phyloP scores from a whole-genome alignment of 2,329 filamentous ascomycete species.

The Chaetomium olivaceum region DNA sequence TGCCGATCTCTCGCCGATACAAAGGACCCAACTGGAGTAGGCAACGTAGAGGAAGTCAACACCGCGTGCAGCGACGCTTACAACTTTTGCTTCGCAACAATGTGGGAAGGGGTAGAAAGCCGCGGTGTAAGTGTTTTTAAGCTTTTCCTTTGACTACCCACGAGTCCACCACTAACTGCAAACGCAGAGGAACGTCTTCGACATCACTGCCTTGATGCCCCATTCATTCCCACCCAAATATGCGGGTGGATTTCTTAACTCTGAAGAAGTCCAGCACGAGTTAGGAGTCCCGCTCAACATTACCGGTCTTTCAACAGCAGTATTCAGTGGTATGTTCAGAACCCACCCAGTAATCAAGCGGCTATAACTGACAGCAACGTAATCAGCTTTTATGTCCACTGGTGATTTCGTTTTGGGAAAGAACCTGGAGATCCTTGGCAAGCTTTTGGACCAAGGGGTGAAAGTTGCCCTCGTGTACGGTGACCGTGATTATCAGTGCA shows the following conservation, averaged over 20 bases:
- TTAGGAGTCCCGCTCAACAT: conserved; percentile 63
- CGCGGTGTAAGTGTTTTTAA: conserved; percentile 12
- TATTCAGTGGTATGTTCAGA: conserved; percentile 29
- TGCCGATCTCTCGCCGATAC: conserved; percentile 21
- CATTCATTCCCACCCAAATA: conserved; percentile 54
- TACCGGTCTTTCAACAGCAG: conserved; percentile 45
- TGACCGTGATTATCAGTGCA: conserved; percentile 57
- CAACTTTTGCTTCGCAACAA: conserved; percentile 24
- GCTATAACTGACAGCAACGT: neutral
- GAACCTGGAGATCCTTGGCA: conserved; percentile 46
- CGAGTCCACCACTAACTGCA: neutral
- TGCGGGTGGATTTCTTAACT: conserved; percentile 56
- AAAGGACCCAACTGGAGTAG: conserved; percentile 24
- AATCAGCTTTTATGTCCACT: conserved; percentile 41
- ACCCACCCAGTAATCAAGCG: neutral
- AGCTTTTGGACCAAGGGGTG: conserved; percentile 56
- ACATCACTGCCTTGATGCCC: conserved; percentile 50
- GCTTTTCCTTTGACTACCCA: neutral
- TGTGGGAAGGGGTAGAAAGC: conserved; percentile 15
- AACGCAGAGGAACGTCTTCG: conserved; percentile 50
- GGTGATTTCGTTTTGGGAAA: conserved; percentile 37
- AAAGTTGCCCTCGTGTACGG: conserved; percentile 58
- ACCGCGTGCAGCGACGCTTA: conserved; percentile 24
- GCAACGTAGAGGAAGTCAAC: conserved; percentile 28
- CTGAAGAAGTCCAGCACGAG: conserved; percentile 53